phyloP scores from a whole-genome alignment of 257 asterid genomes.

The Przewalskia tangutica region DNA sequence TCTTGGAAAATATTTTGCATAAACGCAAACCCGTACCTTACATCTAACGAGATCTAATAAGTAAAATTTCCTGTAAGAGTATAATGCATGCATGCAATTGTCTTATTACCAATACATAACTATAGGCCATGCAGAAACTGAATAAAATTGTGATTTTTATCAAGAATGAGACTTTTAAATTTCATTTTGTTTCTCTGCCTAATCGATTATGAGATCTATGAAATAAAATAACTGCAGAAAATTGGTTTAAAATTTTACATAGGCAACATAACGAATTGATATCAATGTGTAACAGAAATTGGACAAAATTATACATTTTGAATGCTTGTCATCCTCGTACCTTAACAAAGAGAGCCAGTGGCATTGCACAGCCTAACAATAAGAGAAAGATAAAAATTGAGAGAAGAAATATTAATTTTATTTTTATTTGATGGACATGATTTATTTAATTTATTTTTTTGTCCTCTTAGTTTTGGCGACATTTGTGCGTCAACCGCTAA shows the following conservation, averaged over 20 bases:
- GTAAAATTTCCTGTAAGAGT: background rate
- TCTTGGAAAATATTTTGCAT: background rate
- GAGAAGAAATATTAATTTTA: background rate
- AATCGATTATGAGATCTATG: background rate
- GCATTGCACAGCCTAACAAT: background rate
- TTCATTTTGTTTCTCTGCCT: background rate
- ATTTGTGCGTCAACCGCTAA: conserved; percentile 7
- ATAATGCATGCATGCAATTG: background rate
- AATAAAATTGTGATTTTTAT: background rate
- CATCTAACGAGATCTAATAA: background rate
- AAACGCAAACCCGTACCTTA: background rate
- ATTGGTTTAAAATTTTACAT: too few species aligned
- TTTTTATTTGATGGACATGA: background rate
- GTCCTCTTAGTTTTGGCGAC: conserved; percentile 10
- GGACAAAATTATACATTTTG: background rate
- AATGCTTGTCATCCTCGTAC: background rate
- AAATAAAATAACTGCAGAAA: background rate
- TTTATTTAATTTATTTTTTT: background rate
- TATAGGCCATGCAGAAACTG: background rate
- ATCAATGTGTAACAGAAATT: background rate
- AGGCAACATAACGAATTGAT: background rate
- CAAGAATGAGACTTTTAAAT: background rate
- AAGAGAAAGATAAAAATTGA: background rate
- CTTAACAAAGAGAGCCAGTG: background rate
- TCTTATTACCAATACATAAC: background rate